Evolutionary conservation across 2,329 filamentous ascomycete genomes (phyloP).

Genomic region (Trichoderma gracile): DNA sequence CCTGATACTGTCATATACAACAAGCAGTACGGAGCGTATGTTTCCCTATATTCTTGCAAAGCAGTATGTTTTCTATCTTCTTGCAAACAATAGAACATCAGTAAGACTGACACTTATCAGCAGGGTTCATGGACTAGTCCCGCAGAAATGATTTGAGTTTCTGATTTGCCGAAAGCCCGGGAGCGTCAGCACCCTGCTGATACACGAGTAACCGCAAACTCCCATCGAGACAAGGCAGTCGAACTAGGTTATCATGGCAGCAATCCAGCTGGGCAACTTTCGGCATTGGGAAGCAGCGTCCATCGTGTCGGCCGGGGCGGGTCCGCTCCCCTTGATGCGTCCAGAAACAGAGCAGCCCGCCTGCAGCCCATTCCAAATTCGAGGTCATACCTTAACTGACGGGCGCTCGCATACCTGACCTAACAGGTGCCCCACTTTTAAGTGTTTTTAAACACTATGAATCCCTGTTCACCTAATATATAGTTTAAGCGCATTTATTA

Average conservation of each 20-base stretch:
- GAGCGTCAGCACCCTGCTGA: not conserved
- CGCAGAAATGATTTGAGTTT: conserved; percentile 25
- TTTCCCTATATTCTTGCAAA: not conserved
- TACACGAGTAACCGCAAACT: not conserved
- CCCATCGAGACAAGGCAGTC: not conserved
- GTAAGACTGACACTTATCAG: conserved; percentile 9
- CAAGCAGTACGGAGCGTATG: not conserved
- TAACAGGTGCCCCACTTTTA: too few species aligned
- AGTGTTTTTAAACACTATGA: too few species aligned
- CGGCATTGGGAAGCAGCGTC: too few species aligned
- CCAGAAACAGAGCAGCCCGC: not conserved
- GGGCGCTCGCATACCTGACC: too few species aligned
- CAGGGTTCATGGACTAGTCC: conserved; percentile 5
- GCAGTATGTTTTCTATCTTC: too few species aligned
- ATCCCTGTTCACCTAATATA: too few species aligned
- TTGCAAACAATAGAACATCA: not conserved
- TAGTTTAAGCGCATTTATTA: too few species aligned
- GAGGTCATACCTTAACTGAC: too few species aligned
- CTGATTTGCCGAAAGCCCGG: not conserved
- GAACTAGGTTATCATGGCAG: not conserved
- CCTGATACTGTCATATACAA: not conserved
- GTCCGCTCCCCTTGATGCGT: not conserved
- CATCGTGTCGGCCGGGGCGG: conserved; percentile 1
- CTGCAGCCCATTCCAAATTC: conserved; percentile 26
- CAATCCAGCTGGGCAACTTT: not conserved